Base-by-base conservation (phyloP, 2,329 filamentous ascomycete species). In the Aspergillus puulaauensis region DNA sequence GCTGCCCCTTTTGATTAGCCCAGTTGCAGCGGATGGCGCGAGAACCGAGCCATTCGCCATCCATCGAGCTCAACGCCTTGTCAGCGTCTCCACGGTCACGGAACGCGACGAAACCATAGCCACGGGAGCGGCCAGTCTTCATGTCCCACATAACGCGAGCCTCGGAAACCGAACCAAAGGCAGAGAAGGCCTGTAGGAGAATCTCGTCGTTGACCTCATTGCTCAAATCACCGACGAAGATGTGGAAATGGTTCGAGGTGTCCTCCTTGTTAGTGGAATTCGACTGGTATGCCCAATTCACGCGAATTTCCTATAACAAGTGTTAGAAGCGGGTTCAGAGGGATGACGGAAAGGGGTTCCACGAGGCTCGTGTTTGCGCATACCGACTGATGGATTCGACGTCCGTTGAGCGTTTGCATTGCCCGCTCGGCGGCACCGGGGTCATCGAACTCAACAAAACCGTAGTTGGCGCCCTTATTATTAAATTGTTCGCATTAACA, bases 91-190 rank as follows among this genome's bases (percentile, higher is more conserved):
- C 80, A 63, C 93, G 91, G 63, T 99, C 95, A 62, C 93, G 90
- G 84, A 96, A 99, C 50, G 95, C 95, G 66, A 98, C 93, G 72
- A 99, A 99, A 12, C 95, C 95, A 72, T 99, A 99, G 60, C 95
- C 95, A 73, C 95, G 90, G 65, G 95, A 98, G 63, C 95, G 89
- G 66, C 95, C 95, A 37, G 95, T 99, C 84, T 99, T 99, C 95
- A 99, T 99, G 76, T 99, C 95, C 95, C 95, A 99, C 95, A 99
- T 99, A 64, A 99, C 95, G 69, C 95, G 92, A 59, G 95, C 95
- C 77, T 99, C 95, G 3, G 95, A 99, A 49, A 99, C 93, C 12
- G 88, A 91, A 41, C 95, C 95, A 75, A 98, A 99, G 45, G 91
- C 91, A 48, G 91, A 96, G 78, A 99, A 99, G 12, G 95, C 95